Base-by-base conservation (phyloP, 805 yeast species). In the Maudiozyma barnettii region DNA sequence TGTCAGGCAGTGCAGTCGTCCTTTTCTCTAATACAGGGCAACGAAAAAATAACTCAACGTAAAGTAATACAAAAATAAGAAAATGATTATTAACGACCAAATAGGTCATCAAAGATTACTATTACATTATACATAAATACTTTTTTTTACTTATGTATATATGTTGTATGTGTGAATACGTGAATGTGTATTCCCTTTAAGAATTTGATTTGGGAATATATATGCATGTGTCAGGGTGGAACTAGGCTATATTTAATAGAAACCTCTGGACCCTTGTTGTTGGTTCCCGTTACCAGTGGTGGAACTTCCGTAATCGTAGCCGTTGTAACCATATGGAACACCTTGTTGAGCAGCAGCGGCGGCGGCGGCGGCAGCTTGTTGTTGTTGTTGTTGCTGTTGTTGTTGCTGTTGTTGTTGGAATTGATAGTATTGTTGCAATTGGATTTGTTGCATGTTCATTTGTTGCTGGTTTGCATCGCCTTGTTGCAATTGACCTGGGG, bases 191-290 rank as follows among this genome's bases (percentile, higher is more conserved):
- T 14, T 16, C 36, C 36, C 18, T 33, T 33, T 14, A 33, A 33
- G 36, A 33, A 14, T 16, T 33, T n/a, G 13, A 13, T 3, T 14
- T 33, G 36, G 16, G 36, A 16, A 16, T n/a, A 33, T 33, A 33
- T 33, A 33, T 33, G 36, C 36, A 33, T 33, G 18, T 33, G 36
- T 5, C 18, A 26, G 8, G 30, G 30, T 26, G 30, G 10, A 26
- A 26, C 10, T 26, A 9, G 30, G 6, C 8, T 33, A 10, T 12
- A 36, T 19, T 50, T 50, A 63, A 48, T 63, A 63, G 51, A 59
- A 63, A 19, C 67, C 67, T 52, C 65, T 59, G 33, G 66, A 57
- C 46, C 57, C 57, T 45, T 60, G 63, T 42, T 37, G 40, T 64
- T 58, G 35, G 58, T 40, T 18, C 12, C 19, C 20, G 18, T 22